Conservation (phyloP, 768 basidiomycete genomes). For the Xerocomus potaroensis region DNA sequence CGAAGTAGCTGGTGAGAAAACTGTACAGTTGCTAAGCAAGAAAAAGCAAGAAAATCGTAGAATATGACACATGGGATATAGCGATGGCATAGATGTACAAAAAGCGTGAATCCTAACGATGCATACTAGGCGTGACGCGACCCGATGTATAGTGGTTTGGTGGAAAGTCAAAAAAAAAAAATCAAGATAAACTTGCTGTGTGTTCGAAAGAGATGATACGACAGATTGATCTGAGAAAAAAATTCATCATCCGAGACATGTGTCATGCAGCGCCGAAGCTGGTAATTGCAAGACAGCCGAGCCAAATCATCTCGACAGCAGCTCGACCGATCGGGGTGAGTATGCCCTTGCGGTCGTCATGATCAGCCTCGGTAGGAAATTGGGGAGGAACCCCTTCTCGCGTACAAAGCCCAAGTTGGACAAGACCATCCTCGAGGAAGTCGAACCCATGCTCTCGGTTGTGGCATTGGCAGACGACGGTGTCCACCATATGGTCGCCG, state of each 20-base stretch:
- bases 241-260: not conserved
- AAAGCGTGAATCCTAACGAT: slow-evolving; percentile 23
- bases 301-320: slow-evolving; percentile 52
- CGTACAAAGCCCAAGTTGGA: slow-evolving; percentile 64
- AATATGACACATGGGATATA: slow-evolving; percentile 14
- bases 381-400: slow-evolving; percentile 19
- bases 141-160: slow-evolving; percentile 3
- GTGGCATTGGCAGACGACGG: slow-evolving; percentile 55
- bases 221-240: not conserved
- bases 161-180: not conserved
- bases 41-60: slow-evolving; percentile 3
- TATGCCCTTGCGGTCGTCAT: slow-evolving; percentile 37
- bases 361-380: no score
- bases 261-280: slow-evolving; percentile 33
- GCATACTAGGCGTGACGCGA: slow-evolving; percentile 9
- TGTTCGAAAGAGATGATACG: not conserved
- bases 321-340: slow-evolving; percentile 47
- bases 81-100: slow-evolving; percentile 15
- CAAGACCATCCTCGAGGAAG: slow-evolving; percentile 76
- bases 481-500: slow-evolving; percentile 36
- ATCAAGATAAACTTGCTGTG: slow-evolving; percentile 1
- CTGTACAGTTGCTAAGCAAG: slow-evolving; percentile 21
- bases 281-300: slow-evolving; percentile 48
- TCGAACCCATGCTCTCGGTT: slow-evolving; percentile 66
- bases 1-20: slow-evolving; percentile 2